Percentiles rank a stretch among this genome's conserved stretches.
These are phyloP conservation scores for Achaetomium macrosporum DNA, from an alignment of 2,329 filamentous ascomycete genomes.

Conservation along the genomic window DNA sequence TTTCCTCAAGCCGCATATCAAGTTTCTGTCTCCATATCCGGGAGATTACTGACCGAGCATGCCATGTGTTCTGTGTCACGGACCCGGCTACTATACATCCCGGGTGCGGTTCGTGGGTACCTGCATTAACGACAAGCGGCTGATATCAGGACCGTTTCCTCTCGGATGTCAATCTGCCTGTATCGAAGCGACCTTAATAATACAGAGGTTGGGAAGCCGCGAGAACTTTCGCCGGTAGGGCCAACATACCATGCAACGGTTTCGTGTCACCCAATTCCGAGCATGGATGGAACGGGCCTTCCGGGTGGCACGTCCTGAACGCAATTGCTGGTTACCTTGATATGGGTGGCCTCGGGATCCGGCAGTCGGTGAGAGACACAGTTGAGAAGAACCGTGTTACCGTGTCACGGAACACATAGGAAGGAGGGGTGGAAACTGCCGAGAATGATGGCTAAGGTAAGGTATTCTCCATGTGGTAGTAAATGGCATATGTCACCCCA, in stretches of 20 bases:
- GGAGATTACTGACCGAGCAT: no score
- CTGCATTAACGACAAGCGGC: no score
- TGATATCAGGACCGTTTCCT: no score
- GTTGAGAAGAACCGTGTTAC: neutral
- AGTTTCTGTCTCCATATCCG: no score
- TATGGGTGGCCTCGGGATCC: neutral
- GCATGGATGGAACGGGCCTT: neutral
- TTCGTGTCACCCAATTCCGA: neutral
- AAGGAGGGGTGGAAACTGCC: neutral
- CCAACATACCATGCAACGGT: neutral
- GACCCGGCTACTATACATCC: neutral
- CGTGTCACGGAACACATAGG: neutral
- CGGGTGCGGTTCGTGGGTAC: neutral
- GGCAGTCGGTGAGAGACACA: constrained; percentile 5
- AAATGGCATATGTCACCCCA: no score
- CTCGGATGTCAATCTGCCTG: no score
- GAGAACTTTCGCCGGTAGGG: no score
- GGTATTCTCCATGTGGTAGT: no score
- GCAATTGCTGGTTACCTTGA: neutral
- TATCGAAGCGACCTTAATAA: no score
- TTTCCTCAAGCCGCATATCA: no score
- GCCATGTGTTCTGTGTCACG: neutral
- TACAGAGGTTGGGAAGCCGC: no score
- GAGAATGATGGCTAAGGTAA: no score
- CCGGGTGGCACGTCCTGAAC: neutral